These are phyloP conservation scores for Cyphellophora attinorum DNA, from an alignment of 2,329 filamentous ascomycete species.

Conservation along the genomic window DNA sequence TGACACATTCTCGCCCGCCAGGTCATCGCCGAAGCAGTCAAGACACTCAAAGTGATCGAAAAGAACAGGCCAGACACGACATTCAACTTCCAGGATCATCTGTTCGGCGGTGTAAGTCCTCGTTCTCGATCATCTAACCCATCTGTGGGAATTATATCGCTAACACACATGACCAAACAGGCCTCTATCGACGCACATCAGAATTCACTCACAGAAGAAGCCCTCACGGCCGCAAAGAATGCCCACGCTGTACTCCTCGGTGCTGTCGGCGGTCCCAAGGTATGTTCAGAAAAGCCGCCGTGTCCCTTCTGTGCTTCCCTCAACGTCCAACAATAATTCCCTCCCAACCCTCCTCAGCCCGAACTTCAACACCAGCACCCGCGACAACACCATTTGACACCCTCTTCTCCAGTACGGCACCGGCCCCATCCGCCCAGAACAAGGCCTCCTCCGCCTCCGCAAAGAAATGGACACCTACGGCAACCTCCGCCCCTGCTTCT, in stretches of 20 bases:
- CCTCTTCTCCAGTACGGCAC: constrained; percentile 90
- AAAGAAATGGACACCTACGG: constrained; percentile 92
- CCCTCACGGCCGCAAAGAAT: constrained; percentile 70
- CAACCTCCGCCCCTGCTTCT: constrained; percentile 93
- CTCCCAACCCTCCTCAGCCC: neutral
- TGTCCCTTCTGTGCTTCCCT: neutral
- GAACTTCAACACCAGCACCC: too few species aligned
- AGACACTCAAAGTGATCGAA: constrained; percentile 76
- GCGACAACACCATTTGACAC: too few species aligned
- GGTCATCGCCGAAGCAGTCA: constrained; percentile 55
- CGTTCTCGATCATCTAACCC: neutral
- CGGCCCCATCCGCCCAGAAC: constrained; percentile 76
- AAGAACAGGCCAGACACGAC: constrained; percentile 57
- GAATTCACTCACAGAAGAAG: constrained; percentile 69
- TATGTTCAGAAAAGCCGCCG: neutral
- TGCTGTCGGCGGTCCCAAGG: constrained; percentile 84
- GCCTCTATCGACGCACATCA: constrained; percentile 73
- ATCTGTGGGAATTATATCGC: too few species aligned
- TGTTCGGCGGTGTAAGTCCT: constrained; percentile 76
- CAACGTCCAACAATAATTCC: neutral
- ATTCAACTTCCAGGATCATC: constrained; percentile 84
- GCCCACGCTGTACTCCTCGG: constrained; percentile 87
- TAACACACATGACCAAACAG: neutral
- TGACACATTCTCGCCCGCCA: too few species aligned
- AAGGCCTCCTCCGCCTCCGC: constrained; percentile 81